Evolutionary conservation across 1,284 basidiomycete genomes (phyloP).

Genomic region (Mycocalia duriaeana): DNA sequence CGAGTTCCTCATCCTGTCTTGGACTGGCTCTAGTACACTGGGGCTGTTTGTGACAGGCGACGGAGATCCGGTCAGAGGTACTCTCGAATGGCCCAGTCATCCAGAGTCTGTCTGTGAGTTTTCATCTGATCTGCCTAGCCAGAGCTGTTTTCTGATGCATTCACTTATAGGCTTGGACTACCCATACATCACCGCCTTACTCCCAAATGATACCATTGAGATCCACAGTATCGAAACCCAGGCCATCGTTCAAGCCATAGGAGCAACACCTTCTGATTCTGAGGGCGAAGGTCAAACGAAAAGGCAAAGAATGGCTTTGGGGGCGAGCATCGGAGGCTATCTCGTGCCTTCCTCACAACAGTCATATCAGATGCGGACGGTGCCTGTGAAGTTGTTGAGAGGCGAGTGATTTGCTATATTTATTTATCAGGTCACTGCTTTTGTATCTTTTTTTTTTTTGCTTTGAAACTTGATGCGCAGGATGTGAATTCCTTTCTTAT

Average conservation of each 20-base stretch:
- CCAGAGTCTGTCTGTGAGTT: slow-evolving; percentile 71
- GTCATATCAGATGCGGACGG: slow-evolving; percentile 50
- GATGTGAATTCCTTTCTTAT: no score
- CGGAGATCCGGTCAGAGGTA: slow-evolving; percentile 86
- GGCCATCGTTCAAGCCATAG: slow-evolving; percentile 65
- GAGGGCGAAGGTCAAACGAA: slow-evolving; percentile 15
- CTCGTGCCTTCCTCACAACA: slow-evolving; percentile 57
- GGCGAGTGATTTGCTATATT: no score
- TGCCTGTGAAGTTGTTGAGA: slow-evolving; percentile 22
- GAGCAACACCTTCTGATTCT: slow-evolving; percentile 29
- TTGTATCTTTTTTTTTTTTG: no score
- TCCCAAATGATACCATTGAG: slow-evolving; percentile 75
- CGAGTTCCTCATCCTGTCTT: slow-evolving; percentile 79
- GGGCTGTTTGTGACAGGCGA: slow-evolving; percentile 81
- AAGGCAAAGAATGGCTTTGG: slow-evolving; percentile 35
- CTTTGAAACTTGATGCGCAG: no score
- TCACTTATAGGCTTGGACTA: slow-evolving; percentile 77
- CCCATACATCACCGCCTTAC: slow-evolving; percentile 73
- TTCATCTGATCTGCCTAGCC: not conserved
- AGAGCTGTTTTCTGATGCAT: not conserved
- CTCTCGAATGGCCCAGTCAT: slow-evolving; percentile 79
- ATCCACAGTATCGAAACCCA: slow-evolving; percentile 80
- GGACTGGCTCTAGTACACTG: slow-evolving; percentile 71
- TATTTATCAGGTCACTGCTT: no score
- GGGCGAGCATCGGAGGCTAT: slow-evolving; percentile 49